Base-by-base conservation (phyloP, 2,329 filamentous ascomycete species). In the Paraconiothyrium brasiliense region DNA sequence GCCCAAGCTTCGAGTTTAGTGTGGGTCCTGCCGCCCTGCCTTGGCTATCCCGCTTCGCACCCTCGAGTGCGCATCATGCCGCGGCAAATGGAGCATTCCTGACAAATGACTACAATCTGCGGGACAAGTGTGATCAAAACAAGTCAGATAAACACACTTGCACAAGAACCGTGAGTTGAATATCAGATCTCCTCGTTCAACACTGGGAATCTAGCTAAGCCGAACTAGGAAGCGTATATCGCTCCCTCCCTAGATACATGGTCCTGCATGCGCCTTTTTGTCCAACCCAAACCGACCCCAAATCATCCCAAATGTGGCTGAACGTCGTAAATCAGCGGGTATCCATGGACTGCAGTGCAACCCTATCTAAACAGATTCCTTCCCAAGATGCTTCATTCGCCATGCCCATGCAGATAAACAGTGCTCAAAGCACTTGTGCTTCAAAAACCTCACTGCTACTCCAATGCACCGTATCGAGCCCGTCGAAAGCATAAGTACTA, bases 291-390 rank as follows among this genome's bases (percentile, higher is more conserved):
- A 62, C 54, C 37, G 63, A 61, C 61, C 60, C 13, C 27, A 47
- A 43, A 22, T 39, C 30, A 50, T 58, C 54, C 59, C 48, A 50
- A 46, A 54, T 37, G 37, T n/a, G 71, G 65, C 65, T 64, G 62
- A 67, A 62, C 67, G 57, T 68, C 55, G 30, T 62, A 68, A 68
- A 61, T 64, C 66, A 67, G 64, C 66, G 71, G 74, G 73, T 75
- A 76, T 76, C 69, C 68, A 63, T 60, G 59, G 32, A 68, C 57
- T 35, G 59, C 61, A 56, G 54, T 56, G 54, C 52, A 63, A 59
- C 60, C 59, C 44, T 57, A 63, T 57, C 58, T 57, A 52, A 61
- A 22, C 58, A 61, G 60, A 59, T 50, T 61, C 62, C 64, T 46
- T 37, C 54, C 57, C 58, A 57, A 64, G 48, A 62, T 63, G 63